Conservation (phyloP, 2,329 filamentous ascomycete genomes). For the Dactylonectria macrodidyma region DNA sequence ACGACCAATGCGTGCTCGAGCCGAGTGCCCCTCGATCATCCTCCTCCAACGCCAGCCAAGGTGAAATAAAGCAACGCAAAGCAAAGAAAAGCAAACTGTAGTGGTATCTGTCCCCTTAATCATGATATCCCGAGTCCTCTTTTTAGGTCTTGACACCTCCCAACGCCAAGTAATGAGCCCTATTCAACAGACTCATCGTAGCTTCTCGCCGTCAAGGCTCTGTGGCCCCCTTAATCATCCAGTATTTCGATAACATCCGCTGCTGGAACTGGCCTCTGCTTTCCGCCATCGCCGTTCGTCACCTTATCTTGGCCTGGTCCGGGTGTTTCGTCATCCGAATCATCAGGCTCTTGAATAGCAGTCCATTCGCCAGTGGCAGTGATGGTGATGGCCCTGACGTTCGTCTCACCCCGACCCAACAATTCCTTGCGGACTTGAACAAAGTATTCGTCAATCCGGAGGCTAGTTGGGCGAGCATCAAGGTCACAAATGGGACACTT, state of each 20-base stretch:
- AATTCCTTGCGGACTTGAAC: conserved; percentile 72
- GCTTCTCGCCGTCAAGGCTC: background rate
- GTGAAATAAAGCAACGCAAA: background rate
- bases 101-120: conserved; percentile 41
- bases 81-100: conserved; percentile 22
- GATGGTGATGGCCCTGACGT: conserved; percentile 52
- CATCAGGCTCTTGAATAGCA: conserved; percentile 50
- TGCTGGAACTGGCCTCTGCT: conserved; percentile 29
- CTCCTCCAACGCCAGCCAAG: conserved; percentile 34
- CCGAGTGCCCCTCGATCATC: conserved; percentile 1
- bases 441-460: conserved; percentile 84
- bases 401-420: conserved; percentile 32
- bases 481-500: conserved; percentile 86
- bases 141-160: conserved; percentile 26
- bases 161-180: conserved; percentile 29
- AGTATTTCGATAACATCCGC: conserved; percentile 48
- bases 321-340: conserved; percentile 45
- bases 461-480: conserved; percentile 81
- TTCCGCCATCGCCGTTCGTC: conserved; percentile 19
- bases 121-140: conserved; percentile 29
- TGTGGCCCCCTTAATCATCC: conserved; percentile 36
- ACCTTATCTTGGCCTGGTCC: conserved; percentile 17
- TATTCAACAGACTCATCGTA: conserved; percentile 7
- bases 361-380: conserved; percentile 53
- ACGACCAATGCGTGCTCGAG: background rate